Conservation (phyloP, 2,329 filamentous ascomycete species). For the Grosmannia clavigera region DNA sequence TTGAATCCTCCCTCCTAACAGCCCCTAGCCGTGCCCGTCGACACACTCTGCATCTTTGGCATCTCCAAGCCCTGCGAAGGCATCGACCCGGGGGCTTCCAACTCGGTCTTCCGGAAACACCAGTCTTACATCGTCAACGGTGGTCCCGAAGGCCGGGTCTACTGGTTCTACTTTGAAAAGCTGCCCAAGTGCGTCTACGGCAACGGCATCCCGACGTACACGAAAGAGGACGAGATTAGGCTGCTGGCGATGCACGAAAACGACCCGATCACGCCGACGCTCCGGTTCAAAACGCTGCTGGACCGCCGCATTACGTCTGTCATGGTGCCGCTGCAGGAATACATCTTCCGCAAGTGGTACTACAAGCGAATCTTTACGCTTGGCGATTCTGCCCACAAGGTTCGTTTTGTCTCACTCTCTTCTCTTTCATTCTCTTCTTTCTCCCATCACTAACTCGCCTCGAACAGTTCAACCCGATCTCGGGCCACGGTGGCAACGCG, state of each 20-base stretch:
- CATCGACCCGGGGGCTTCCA: conserved; percentile 3
- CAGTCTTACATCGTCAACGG: conserved; percentile 9
- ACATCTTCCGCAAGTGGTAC: conserved; percentile 22
- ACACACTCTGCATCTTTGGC: conserved; percentile 13
- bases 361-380: conserved; percentile 19
- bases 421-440: not conserved
- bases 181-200: conserved; percentile 5
- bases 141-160: conserved; percentile 10
- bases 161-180: conserved; percentile 13
- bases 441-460: not conserved
- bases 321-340: conserved; percentile 21
- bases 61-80: conserved; percentile 9
- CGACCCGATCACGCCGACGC: conserved; percentile 6
- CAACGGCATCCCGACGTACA: conserved; percentile 9
- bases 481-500: conserved; percentile 16
- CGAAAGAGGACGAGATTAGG: conserved; percentile 7
- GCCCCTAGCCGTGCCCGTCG: not conserved
- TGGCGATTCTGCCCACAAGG: conserved; percentile 23
- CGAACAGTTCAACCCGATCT: conserved; percentile 14
- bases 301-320: conserved; percentile 12
- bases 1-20: too few species aligned
- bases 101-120: conserved; percentile 1
- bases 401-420: conserved; percentile 3
- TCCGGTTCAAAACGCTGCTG: conserved; percentile 10
- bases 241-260: conserved; percentile 1